Evolutionary conservation across 2,329 filamentous ascomycete species (phyloP).

Genomic region (Neofusicoccum umdonicola): DNA sequence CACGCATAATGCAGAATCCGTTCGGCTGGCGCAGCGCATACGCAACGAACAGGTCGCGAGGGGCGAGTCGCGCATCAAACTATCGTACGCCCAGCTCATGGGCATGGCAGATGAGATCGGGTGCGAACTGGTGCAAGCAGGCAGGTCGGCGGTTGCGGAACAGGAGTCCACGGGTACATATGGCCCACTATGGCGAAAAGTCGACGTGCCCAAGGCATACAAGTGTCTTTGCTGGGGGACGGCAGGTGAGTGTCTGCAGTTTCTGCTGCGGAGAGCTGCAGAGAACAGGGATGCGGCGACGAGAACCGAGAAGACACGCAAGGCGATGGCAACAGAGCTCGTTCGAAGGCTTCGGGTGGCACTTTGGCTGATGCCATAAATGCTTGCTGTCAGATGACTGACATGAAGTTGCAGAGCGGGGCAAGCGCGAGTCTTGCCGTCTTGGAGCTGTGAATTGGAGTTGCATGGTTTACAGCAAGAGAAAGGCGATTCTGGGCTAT

Average conservation of each 20-base stretch:
- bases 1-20: slow-evolving; percentile 76
- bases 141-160: slow-evolving; percentile 47
- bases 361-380: not conserved
- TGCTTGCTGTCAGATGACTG: too few species aligned
- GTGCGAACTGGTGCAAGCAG: slow-evolving; percentile 39
- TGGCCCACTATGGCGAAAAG: slow-evolving; percentile 6
- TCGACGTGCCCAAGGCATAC: slow-evolving; percentile 28
- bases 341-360: slow-evolving; percentile 12
- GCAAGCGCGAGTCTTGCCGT: too few species aligned
- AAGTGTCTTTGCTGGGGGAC: slow-evolving; percentile 59
- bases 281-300: slow-evolving; percentile 62
- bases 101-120: slow-evolving; percentile 96
- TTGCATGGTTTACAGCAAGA: too few species aligned
- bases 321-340: slow-evolving; percentile 53
- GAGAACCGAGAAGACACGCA: slow-evolving; percentile 52
- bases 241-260: slow-evolving; percentile 66
- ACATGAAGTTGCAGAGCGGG: too few species aligned
- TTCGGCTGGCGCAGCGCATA: slow-evolving; percentile 45
- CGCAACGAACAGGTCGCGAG: slow-evolving; percentile 48
- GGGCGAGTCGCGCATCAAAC: slow-evolving; percentile 37
- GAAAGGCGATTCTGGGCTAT: too few species aligned
- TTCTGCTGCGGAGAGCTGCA: slow-evolving; percentile 53
- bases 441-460: too few species aligned
- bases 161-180: slow-evolving; percentile 54
- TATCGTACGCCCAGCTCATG: slow-evolving; percentile 74